phyloP scores from a whole-genome alignment of 805 yeast species.

The Candida silvicultrix region DNA sequence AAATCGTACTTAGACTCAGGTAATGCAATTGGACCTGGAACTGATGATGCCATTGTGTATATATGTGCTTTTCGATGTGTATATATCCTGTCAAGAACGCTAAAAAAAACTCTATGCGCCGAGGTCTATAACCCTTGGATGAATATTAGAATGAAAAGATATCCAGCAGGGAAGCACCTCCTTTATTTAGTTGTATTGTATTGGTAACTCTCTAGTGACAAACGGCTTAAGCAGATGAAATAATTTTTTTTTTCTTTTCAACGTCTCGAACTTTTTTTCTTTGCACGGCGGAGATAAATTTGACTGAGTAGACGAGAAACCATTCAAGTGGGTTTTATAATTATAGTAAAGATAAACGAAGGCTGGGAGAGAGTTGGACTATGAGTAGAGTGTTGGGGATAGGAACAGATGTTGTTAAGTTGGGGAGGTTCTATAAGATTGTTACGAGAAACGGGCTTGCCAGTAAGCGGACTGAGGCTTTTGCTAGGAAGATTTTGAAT shows the following conservation, averaged over 20 bases:
- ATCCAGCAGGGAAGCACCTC: no score
- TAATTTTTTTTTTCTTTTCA: not conserved
- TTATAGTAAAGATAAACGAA: not conserved
- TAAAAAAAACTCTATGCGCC: not conserved
- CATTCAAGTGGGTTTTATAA: not conserved
- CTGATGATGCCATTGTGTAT: conserved; percentile 72
- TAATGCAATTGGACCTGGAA: conserved; percentile 72
- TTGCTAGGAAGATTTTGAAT: conserved; percentile 47
- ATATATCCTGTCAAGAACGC: no score
- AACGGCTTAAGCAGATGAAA: not conserved
- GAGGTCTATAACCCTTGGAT: not conserved
- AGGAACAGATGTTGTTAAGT: conserved; percentile 51
- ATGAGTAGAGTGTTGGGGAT: conserved; percentile 33
- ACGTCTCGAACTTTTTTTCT: not conserved
- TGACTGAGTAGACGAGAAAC: not conserved
- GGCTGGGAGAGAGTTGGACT: no score
- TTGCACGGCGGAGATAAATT: not conserved
- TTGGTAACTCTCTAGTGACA: not conserved
- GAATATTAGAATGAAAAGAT: no score
- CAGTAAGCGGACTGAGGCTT: conserved; percentile 25
- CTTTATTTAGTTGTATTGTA: not conserved
- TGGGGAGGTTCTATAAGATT: conserved; percentile 39
- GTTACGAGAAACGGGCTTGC: conserved; percentile 28
- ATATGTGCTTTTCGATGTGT: not conserved
- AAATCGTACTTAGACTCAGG: conserved; percentile 82